Percentiles rank a stretch among this genome's conserved stretches.
Conservation (phyloP, 192 early-diverging fungal species). For the Coemansia umbellata region DNA sequence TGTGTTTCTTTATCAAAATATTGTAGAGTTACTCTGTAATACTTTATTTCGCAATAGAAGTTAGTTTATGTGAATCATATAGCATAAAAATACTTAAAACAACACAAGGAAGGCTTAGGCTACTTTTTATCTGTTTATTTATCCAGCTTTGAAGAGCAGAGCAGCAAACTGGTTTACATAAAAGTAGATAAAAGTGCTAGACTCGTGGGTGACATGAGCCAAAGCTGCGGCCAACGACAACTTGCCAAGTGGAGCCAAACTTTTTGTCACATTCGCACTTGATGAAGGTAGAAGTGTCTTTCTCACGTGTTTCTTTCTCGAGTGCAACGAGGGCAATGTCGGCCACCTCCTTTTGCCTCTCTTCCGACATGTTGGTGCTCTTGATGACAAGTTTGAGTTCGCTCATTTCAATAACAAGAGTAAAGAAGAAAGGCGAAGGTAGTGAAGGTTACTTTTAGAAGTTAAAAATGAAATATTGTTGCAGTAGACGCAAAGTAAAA, state of each 20-base stretch:
- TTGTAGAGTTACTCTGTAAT: too few species aligned
- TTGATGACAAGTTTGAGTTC: conserved; percentile 58
- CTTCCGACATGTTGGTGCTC: conserved; percentile 96
- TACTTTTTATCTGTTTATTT: too few species aligned
- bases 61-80: too few species aligned
- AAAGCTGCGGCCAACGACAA: conserved; percentile 98
- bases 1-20: too few species aligned
- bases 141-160: conserved; percentile 88
- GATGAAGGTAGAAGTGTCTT: conserved; percentile 96
- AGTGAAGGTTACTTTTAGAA: neutral
- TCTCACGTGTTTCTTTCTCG: conserved; percentile 92
- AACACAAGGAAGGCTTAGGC: too few species aligned
- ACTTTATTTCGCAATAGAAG: too few species aligned
- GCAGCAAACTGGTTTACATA: conserved; percentile 91
- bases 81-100: too few species aligned
- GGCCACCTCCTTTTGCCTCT: conserved; percentile 90
- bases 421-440: neutral
- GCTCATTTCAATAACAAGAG: neutral
- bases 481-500: neutral
- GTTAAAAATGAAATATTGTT: conserved; percentile 2
- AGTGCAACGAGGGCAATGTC: conserved; percentile 82
- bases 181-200: conserved; percentile 98
- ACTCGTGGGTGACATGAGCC: conserved; percentile 97
- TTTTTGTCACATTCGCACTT: conserved; percentile 98
- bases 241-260: conserved; percentile 97